These are phyloP conservation scores for Candida tammaniensis DNA, from an alignment of 805 yeast genomes.

Conservation along the genomic window DNA sequence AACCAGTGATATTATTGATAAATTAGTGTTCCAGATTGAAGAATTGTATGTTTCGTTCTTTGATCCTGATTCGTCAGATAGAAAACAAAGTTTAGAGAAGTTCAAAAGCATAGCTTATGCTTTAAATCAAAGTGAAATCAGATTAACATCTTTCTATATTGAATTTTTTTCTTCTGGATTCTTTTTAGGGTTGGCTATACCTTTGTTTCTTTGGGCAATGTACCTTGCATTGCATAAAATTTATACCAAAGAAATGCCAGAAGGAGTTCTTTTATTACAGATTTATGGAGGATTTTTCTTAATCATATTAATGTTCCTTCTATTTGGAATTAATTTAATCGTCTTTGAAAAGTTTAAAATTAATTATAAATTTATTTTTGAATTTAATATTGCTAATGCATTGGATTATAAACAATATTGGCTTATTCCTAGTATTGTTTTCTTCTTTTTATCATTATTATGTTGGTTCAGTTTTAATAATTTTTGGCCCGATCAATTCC, in stretches of 20 bases:
- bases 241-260: constrained; percentile 40
- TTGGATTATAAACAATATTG: constrained; percentile 65
- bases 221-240: constrained; percentile 47
- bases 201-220: constrained; percentile 62
- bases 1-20: constrained; percentile 65
- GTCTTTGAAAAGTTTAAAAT: constrained; percentile 75
- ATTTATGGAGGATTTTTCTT: constrained; percentile 91
- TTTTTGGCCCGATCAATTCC: constrained; percentile 58
- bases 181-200: constrained; percentile 65
- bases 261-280: constrained; percentile 66
- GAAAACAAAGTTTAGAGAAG: constrained; percentile 70
- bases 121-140: constrained; percentile 26
- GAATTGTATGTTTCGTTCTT: constrained; percentile 63
- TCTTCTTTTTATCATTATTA: constrained; percentile 56
- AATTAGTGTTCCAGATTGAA: constrained; percentile 60
- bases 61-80: constrained; percentile 50
- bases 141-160: constrained; percentile 31
- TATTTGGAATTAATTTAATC: constrained; percentile 67
- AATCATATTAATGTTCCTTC: constrained; percentile 52
- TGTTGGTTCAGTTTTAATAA: constrained; percentile 75
- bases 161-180: constrained; percentile 64
- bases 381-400: constrained; percentile 68
- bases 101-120: constrained; percentile 47
- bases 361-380: constrained; percentile 90
- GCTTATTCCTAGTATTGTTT: constrained; percentile 58